Conservation (phyloP, 306 rosid genomes). For the Spatholobus suberectus region DNA sequence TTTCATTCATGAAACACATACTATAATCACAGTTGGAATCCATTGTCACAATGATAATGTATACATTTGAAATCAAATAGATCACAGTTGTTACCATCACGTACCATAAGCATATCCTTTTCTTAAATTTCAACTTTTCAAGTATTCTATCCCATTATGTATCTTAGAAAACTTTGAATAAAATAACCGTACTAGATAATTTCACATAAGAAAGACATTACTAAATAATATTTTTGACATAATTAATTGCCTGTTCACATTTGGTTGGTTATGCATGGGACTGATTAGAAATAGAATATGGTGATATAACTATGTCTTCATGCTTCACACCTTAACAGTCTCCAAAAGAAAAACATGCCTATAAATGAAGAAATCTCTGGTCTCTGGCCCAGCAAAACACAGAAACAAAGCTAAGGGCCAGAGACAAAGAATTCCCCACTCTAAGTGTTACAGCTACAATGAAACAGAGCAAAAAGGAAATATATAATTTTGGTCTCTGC, state of each 20-base stretch:
- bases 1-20: background rate
- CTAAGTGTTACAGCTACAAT: background rate
- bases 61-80: background rate
- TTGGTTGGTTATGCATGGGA: too few species aligned
- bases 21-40: background rate
- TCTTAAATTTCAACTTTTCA: background rate
- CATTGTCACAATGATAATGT: background rate
- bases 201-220: background rate
- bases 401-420: background rate
- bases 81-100: background rate
- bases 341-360: conserved; percentile 25
- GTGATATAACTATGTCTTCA: background rate
- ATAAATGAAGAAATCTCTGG: background rate
- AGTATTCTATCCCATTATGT: background rate
- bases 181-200: background rate
- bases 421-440: background rate
- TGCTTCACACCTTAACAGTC: background rate
- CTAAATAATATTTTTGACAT: background rate
- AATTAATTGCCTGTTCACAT: background rate
- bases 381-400: background rate
- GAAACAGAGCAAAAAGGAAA: background rate
- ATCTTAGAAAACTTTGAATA: background rate
- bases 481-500: background rate
- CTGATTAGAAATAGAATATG: background rate
- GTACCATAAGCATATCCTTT: background rate